Evolutionary conservation across 495 filamentous ascomycete genomes (phyloP).

Genomic region (Filosporella fistucella): DNA sequence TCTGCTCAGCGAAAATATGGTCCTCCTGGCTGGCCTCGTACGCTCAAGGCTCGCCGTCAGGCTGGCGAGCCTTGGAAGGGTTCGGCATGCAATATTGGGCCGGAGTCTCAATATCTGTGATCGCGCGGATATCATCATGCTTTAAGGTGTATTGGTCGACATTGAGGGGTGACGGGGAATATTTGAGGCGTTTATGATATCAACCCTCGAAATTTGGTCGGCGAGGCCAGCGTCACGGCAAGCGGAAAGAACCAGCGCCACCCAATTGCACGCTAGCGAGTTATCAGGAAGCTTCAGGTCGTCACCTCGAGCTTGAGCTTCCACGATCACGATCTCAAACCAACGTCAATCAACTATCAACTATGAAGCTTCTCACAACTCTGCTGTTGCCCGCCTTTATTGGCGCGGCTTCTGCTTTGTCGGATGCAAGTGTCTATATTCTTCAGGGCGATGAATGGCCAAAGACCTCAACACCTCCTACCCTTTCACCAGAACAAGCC

Average conservation of each 20-base stretch:
- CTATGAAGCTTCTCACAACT: constrained; percentile 26
- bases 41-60: constrained; percentile 1
- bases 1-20: constrained; percentile 17
- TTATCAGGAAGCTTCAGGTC: constrained; percentile 15
- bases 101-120: background rate
- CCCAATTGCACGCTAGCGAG: too few species aligned
- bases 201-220: background rate
- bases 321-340: too few species aligned
- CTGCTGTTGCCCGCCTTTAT: constrained; percentile 32
- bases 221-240: too few species aligned
- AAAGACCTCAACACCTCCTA: constrained; percentile 26
- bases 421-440: constrained; percentile 21
- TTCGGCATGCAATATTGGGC: background rate
- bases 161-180: background rate
- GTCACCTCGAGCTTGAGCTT: constrained; percentile 17
- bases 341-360: constrained; percentile 6
- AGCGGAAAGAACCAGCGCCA: too few species aligned
- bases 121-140: background rate
- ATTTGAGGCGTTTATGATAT: too few species aligned
- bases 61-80: constrained; percentile 3
- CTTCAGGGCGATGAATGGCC: constrained; percentile 16
- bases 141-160: background rate
- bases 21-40: constrained; percentile 1
- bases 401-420: constrained; percentile 27
- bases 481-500: constrained; percentile 32